phyloP scores from a whole-genome alignment of 306 rosid species.

The Vicia villosa region DNA sequence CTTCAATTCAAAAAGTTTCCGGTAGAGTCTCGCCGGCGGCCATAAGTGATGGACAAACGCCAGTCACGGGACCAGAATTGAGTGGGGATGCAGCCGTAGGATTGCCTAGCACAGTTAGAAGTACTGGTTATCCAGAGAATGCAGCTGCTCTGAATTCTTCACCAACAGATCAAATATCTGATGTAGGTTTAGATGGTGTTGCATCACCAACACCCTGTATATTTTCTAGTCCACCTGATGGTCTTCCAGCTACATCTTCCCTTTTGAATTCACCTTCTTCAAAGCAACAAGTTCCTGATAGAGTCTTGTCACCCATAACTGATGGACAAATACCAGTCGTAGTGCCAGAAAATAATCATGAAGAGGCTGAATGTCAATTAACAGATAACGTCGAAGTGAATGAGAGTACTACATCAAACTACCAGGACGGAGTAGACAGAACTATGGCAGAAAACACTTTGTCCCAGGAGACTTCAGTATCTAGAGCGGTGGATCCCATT shows the following conservation, averaged over 20 bases:
- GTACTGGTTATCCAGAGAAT: constrained; percentile 13
- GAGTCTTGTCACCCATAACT: constrained; percentile 14
- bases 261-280: not conserved
- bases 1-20: constrained; percentile 1
- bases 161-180: constrained; percentile 29
- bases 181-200: too few relatives aligned
- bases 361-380: constrained; percentile 40
- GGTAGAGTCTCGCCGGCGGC: not conserved
- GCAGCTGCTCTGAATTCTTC: constrained; percentile 21
- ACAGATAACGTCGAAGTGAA: constrained; percentile 29
- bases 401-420: constrained; percentile 36
- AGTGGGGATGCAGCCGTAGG: constrained; percentile 14
- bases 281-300: not conserved
- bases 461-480: constrained; percentile 40
- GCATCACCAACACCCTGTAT: constrained; percentile 17
- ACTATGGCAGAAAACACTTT: constrained; percentile 35
- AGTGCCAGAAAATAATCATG: constrained; percentile 37
- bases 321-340: constrained; percentile 33
- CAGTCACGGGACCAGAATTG: constrained; percentile 16
- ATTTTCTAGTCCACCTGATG: constrained; percentile 28
- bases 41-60: constrained; percentile 34
- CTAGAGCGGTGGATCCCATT: constrained; percentile 30
- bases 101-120: constrained; percentile 11
- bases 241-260: constrained; percentile 14
- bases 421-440: constrained; percentile 44